Evolutionary conservation across 352 stramenopile species (phyloP).

Genomic region (Globisporangium paddicum): DNA sequence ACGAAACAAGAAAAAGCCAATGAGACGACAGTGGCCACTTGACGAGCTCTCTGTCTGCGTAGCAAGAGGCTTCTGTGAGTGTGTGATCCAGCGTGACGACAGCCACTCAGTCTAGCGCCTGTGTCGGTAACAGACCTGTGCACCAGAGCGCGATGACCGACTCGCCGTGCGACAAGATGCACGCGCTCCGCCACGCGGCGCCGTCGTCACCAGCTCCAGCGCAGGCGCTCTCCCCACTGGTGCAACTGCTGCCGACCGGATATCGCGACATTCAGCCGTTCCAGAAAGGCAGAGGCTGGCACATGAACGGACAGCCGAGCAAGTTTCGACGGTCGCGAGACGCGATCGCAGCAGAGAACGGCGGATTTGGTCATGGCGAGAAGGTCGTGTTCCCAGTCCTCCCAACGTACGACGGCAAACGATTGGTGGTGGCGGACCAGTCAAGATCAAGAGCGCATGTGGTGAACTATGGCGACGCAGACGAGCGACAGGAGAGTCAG

Average conservation of each 20-base stretch:
- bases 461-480: not conserved
- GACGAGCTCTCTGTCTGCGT: not conserved
- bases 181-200: constrained; percentile 10
- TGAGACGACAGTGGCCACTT: too few species aligned
- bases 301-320: constrained; percentile 36
- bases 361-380: constrained; percentile 5
- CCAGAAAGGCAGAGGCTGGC: constrained; percentile 61
- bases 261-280: constrained; percentile 71
- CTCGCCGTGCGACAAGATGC: constrained; percentile 18
- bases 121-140: too few species aligned
- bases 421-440: not conserved
- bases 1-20: too few species aligned
- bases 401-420: constrained; percentile 3
- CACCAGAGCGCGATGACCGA: constrained; percentile 5
- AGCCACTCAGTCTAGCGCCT: too few species aligned
- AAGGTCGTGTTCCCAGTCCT: constrained; percentile 50
- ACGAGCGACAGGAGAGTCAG: constrained; percentile 12
- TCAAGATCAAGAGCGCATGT: not conserved
- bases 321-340: constrained; percentile 21
- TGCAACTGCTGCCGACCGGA: constrained; percentile 49
- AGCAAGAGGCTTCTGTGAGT: too few species aligned
- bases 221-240: constrained; percentile 45
- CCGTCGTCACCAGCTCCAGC: not conserved
- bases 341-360: constrained; percentile 7
- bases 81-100: too few species aligned